A percentile compares a stretch with the other conserved stretches of the same genome.
Conservation (phyloP, 768 basidiomycete genomes). For the Serendipita indica region DNA sequence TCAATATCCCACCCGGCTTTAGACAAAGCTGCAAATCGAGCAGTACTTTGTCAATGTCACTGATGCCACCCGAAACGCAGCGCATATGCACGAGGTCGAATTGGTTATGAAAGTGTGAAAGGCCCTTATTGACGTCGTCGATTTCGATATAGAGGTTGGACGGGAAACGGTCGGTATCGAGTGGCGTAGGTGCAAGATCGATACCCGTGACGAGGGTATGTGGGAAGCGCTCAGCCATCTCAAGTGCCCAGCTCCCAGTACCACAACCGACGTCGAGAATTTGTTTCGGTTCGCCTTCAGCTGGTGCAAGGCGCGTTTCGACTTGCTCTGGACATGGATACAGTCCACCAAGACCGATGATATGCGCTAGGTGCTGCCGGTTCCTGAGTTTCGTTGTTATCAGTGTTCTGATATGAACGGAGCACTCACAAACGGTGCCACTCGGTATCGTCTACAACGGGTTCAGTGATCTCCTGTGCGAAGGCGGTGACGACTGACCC, state of each 20-base stretch:
- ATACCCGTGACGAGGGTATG: constrained; percentile 50
- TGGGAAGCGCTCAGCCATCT: constrained; percentile 55
- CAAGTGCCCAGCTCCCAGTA: constrained; percentile 28
- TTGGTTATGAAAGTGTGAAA: constrained; percentile 29
- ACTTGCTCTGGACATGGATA: not conserved
- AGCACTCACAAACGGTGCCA: not conserved
- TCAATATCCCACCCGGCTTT: constrained; percentile 9
- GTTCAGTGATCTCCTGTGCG: too few relatives aligned
- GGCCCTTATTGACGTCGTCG: constrained; percentile 36
- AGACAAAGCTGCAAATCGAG: not conserved
- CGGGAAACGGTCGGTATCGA: not conserved
- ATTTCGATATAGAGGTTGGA: constrained; percentile 42
- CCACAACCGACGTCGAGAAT: constrained; percentile 10
- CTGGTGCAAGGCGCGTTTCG: not conserved
- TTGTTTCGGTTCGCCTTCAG: constrained; percentile 6
- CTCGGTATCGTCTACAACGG: not conserved
- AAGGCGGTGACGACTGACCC: too few relatives aligned
- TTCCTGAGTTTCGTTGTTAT: not conserved
- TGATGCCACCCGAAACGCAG: constrained; percentile 17
- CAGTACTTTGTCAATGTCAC: not conserved
- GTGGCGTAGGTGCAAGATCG: constrained; percentile 46
- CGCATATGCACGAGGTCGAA: constrained; percentile 61
- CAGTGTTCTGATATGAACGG: too few relatives aligned
- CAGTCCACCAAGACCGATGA: constrained; percentile 3
- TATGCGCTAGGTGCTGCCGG: constrained; percentile 3